Base-by-base conservation (phyloP, 2,329 filamentous ascomycete genomes). In the Lecanicillium sp. region DNA sequence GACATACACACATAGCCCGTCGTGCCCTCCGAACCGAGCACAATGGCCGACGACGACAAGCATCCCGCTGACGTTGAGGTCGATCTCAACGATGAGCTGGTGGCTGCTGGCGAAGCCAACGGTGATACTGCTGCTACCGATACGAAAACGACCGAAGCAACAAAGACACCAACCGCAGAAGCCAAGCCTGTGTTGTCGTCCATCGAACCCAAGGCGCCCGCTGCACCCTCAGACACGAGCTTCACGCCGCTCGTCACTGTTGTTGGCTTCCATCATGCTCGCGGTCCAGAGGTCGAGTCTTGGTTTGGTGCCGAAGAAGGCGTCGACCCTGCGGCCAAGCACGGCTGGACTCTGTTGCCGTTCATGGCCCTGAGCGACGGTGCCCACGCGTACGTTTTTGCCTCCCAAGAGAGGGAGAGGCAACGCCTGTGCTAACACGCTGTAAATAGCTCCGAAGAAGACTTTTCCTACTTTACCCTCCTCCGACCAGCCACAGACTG, bases 381-480 rank as follows among this genome's bases (percentile, higher is more conserved):
- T 38, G 92, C 92, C 39, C 92, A 98, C 69, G 81, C 88, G 81
- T 92, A 72, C 66, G 82, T 71, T 29, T 6, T 19, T n/a, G 4
- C 11, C 5, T 5, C 9, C n/a, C n/a, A n/a, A n/a, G n/a, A n/a
- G n/a, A n/a, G n/a, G n/a, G n/a, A n/a, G n/a, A n/a, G n/a, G n/a
- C n/a, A n/a, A n/a, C n/a, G n/a, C n/a, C n/a, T n/a, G n/a, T n/a
- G 12, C 7, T 19, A 9, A 32, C 22, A 4, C 29, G 12, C 42
- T 41, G 49, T 51, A 38, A 52, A 42, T 11, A 92, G 86, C 40
- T 81, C 86, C 17, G 84, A 83, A 42, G 92, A 98, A 65, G 92
- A 97, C 65, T 98, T 97, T 68, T 96, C 89, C 37, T 98, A 98
- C 67, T 98, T 98, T 60, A 97, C 90, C 8, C 79, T 98, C 37